A percentile compares a stretch with the other conserved stretches of the same genome.
Evolutionary conservation across 2,329 filamentous ascomycete species (phyloP).

Genomic region (Fusarium nodosum): DNA sequence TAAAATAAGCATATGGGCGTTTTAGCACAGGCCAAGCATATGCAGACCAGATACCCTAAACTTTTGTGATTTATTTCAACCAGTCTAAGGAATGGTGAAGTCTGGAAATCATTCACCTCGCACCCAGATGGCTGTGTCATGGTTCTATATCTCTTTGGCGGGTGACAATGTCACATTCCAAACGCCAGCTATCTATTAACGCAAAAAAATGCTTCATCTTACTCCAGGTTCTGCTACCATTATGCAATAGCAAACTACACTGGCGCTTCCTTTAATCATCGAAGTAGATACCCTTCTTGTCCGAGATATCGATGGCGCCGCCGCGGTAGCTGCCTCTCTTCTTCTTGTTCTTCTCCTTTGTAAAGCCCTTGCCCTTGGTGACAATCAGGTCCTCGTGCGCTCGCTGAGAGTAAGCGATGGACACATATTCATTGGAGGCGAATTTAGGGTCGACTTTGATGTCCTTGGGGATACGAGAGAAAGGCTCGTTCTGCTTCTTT

Average conservation of each 20-base stretch:
- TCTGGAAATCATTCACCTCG: constrained; percentile 10
- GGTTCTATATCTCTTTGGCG: constrained; percentile 36
- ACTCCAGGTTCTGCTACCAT: constrained; percentile 7
- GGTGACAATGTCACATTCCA: constrained; percentile 38
- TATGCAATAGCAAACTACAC: constrained; percentile 6
- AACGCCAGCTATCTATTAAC: constrained; percentile 49
- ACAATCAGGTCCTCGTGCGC: constrained; percentile 90
- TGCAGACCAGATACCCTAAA: constrained; percentile 5
- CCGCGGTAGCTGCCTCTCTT: constrained; percentile 92
- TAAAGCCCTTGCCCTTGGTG: constrained; percentile 96
- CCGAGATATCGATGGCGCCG: constrained; percentile 84
- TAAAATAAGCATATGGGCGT: neutral
- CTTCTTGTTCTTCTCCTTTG: constrained; percentile 99
- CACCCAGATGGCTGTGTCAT: constrained; percentile 15
- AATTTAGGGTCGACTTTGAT: constrained; percentile 77
- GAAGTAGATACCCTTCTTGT: constrained; percentile 92
- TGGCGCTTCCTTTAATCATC: constrained; percentile 73
- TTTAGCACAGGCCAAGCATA: neutral
- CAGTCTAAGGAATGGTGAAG: constrained; percentile 5
- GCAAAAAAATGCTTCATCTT: constrained; percentile 23
- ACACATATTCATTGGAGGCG: constrained; percentile 82
- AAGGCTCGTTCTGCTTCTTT: constrained; percentile 75
- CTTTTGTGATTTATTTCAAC: constrained; percentile 5
- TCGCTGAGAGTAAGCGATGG: constrained; percentile 88
- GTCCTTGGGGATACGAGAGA: constrained; percentile 81